phyloP scores from a whole-genome alignment of 2,329 filamentous ascomycete genomes.

The Cercospora brassicicola region DNA sequence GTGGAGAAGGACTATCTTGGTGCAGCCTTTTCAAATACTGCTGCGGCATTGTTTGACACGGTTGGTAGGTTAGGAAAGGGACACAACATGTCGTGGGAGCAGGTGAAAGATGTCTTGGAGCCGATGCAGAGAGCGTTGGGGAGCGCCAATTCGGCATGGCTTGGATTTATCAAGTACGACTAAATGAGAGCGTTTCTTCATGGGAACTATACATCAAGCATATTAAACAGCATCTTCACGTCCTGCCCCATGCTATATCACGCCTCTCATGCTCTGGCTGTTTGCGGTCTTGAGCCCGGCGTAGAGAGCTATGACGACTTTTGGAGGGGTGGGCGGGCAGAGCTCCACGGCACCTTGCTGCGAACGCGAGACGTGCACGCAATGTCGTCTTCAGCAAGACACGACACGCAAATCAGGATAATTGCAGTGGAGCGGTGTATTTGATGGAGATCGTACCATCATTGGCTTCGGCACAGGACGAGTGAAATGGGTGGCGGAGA shows the following conservation, averaged over 20 bases:
- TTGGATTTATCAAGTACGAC: neutral
- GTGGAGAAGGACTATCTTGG: neutral
- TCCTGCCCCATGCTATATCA: neutral
- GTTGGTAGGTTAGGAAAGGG: neutral
- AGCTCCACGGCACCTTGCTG: neutral
- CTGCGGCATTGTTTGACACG: conserved; percentile 2
- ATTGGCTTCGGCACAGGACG: neutral
- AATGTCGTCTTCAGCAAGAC: conserved; percentile 1
- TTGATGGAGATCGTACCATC: neutral
- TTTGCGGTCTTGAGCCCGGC: neutral
- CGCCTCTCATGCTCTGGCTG: neutral
- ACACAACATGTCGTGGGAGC: neutral
- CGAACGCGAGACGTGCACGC: neutral
- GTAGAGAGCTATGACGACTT: neutral
- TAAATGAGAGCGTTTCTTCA: neutral
- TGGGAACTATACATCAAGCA: neutral
- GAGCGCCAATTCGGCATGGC: neutral
- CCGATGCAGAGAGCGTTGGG: neutral
- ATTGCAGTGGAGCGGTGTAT: neutral
- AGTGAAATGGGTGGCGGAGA: neutral
- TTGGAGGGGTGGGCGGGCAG: neutral
- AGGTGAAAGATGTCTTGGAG: neutral
- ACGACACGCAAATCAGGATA: neutral
- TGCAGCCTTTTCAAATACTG: neutral
- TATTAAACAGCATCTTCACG: neutral